Evolutionary conservation across 176 grass and related monocot species (phyloP), one percentile per base, ranked within the genome.

Genomic region (Avena sativa): DNA sequence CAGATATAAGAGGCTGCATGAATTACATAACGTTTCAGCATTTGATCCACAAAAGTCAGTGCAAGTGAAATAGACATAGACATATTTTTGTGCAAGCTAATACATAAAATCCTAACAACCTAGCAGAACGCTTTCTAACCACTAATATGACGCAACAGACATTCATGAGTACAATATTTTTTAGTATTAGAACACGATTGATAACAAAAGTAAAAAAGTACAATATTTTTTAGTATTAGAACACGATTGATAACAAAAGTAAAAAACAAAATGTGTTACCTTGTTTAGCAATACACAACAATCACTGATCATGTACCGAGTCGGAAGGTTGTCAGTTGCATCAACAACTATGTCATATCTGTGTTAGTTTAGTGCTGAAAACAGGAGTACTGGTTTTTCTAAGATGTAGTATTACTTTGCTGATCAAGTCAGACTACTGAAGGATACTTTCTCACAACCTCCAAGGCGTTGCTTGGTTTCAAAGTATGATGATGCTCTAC

Each of bases 311-410:
- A 98, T 94, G 85, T 98, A 98, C 36, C 96, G 89, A 64, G 86
- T 95, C 79, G 96, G 93, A 87, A 98, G 91, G 71, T 96, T 96
- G 68, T 98, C 93, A 0, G 96, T 98, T 86, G 96, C 96, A 83
- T 98, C 96, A 80, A 96, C 92, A 88, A 98, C 90, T 67, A 95
- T 83, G 76, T 95, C 96, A 88, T 95, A 98, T 90, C 93, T 98
- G 86, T 87, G 3, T 53, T 68, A 82, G 32, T 87, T 86, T 66
- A 93, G 90, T 81, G 25, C 67, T 88, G 87, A 89, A 94, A 95
- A 92, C 86, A 79, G 50, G 12, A 28, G 26, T 19, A 88, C n/a
- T 55, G 0, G 1, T 76, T 52, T 53, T n/a, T 38, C 34, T 76
- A 75, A 57, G 7, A 62, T n/a, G 49, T 59, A 6, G 3, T 25